Evolutionary conservation across 2,329 filamentous ascomycete species (phyloP), one percentile per base, ranked within the genome.

Genomic region (Xylariomycetidae sp.): DNA sequence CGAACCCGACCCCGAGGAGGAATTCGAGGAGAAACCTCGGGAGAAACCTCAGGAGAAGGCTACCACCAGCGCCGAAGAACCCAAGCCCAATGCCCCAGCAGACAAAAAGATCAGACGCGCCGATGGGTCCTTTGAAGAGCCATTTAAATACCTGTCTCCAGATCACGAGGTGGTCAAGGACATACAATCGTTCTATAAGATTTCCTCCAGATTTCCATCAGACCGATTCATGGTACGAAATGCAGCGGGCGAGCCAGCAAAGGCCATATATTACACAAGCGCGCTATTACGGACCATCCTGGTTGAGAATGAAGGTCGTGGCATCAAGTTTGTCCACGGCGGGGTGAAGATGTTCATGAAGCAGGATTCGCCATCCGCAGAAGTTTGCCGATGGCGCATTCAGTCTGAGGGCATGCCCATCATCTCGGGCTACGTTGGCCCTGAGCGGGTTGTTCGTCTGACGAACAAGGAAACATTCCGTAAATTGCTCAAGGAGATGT

Each of bases 291-390:
- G 88, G 19, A 83, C 90, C 44, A 92, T 98, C 34, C 72, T 98
- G 4, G 76, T 72, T 4, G 74, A 82, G 54, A 98, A 98, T 57
- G 88, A 95, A 60, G 85, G 87, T 26, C 81, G 84, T 18, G 88
- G 88, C 28, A 82, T 96, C 61, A 94, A 92, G 58, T 95, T 98
- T 56, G 85, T 98, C 31, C 92, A 98, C 61, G 90, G 84, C 31
- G 92, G 92, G 44, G 89, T 98, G 20, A 94, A 94, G 65, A 96
- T 96, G 87, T 98, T 94, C 58, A 92, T 96, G 70, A 95, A 94
- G 68, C 90, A 96, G 60, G 88, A 95, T 53, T 83, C 86, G 0
- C 89, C 94, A 39, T 84, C 81, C 5, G 80, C 82, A 22, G 82
- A 89, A 34, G 83, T 92, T 20, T 95, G 89, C 66, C 76, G 82